Percentiles rank a stretch among this genome's conserved stretches.
Conservation (phyloP, 2,329 filamentous ascomycete species). For the Neopestalotiopsis sp. region DNA sequence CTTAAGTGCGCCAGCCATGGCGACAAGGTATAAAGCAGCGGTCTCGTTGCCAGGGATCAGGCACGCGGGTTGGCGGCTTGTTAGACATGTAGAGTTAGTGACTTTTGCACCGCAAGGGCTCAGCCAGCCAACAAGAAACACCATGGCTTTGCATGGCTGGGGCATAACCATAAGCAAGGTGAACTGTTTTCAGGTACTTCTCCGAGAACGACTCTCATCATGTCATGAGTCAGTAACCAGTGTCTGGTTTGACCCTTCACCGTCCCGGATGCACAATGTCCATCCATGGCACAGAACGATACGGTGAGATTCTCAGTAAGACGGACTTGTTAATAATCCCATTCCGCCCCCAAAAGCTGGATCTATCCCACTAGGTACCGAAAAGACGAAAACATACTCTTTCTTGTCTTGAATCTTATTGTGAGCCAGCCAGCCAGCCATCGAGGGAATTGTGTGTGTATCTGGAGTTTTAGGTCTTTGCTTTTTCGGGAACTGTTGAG, state of each 20-base stretch:
- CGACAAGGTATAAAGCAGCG: background rate
- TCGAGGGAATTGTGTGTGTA: background rate
- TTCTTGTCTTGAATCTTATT: background rate
- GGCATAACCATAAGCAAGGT: background rate
- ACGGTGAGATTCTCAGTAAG: background rate
- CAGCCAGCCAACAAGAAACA: background rate
- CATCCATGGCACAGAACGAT: background rate
- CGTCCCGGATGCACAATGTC: background rate
- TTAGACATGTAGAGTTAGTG: background rate
- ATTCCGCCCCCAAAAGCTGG: background rate
- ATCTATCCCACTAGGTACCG: background rate
- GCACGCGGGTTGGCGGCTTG: constrained; percentile 1
- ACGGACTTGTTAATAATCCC: background rate
- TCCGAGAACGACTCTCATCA: background rate
- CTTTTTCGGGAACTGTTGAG: background rate
- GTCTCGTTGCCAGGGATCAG: background rate
- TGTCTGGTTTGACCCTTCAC: background rate
- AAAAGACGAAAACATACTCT: background rate
- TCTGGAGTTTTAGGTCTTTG: background rate
- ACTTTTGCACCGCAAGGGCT: background rate
- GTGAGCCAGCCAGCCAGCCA: background rate
- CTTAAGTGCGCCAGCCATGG: background rate
- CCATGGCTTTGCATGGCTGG: background rate
- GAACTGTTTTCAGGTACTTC: background rate
- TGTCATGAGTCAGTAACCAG: background rate